A percentile compares a stretch with the other conserved stretches of the same genome.
phyloP scores from a whole-genome alignment of 768 basidiomycete species.

The Leccinum imitatum region DNA sequence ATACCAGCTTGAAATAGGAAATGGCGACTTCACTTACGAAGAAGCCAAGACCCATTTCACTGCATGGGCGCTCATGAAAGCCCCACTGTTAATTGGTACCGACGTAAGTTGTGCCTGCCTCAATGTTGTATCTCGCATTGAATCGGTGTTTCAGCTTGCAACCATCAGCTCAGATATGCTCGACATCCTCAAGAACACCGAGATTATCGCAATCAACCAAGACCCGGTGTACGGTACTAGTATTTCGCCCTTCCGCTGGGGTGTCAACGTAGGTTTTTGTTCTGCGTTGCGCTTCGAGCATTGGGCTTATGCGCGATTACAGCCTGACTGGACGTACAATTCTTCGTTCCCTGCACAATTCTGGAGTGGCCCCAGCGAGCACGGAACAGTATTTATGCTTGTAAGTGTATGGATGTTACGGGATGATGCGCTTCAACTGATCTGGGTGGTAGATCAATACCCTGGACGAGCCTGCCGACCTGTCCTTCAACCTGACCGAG shows the following conservation, averaged over 20 bases:
- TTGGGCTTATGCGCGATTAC: neutral
- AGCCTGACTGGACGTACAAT: constrained; percentile 38
- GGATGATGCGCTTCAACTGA: neutral
- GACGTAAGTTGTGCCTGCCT: constrained; percentile 36
- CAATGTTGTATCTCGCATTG: neutral
- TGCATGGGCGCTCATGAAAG: constrained; percentile 68
- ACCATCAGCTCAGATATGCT: constrained; percentile 49
- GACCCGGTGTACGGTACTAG: constrained; percentile 60
- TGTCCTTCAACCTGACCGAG: constrained; percentile 63
- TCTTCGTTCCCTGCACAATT: constrained; percentile 58
- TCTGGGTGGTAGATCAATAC: constrained; percentile 49
- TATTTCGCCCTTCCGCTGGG: constrained; percentile 69
- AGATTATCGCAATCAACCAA: constrained; percentile 67
- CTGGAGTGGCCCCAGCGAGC: constrained; percentile 64
- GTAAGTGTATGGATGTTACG: constrained; percentile 33
- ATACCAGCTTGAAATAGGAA: constrained; percentile 58
- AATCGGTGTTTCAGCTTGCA: constrained; percentile 41
- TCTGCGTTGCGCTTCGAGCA: neutral
- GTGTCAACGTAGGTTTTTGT: constrained; percentile 48
- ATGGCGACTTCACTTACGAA: constrained; percentile 58
- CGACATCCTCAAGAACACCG: constrained; percentile 55
- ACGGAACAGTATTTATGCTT: constrained; percentile 67
- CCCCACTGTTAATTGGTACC: constrained; percentile 63
- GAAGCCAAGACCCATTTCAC: constrained; percentile 71
- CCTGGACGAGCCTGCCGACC: constrained; percentile 48